Percentiles rank a stretch among this genome's conserved stretches.
phyloP scores from a whole-genome alignment of 768 basidiomycete species.

The Nidularia pulvinata region DNA sequence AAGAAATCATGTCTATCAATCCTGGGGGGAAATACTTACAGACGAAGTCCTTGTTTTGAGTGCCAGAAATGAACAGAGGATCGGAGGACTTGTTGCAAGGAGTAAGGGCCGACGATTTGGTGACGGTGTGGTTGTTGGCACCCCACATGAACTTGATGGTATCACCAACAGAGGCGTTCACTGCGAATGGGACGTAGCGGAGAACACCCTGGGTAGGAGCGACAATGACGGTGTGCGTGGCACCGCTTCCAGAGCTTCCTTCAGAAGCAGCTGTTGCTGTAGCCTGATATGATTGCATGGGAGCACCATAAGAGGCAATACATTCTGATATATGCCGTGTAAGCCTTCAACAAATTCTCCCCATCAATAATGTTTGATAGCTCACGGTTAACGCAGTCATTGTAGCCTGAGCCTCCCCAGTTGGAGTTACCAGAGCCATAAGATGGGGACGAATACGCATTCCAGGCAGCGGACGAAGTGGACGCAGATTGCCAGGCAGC shows the following conservation, averaged over 20 bases:
- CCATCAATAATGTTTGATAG: conserved; percentile 4
- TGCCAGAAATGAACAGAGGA: conserved; percentile 62
- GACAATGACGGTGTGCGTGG: conserved; percentile 76
- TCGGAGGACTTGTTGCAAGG: conserved; percentile 76
- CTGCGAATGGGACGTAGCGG: conserved; percentile 72
- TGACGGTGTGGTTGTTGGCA: conserved; percentile 82
- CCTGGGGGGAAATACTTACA: conserved; percentile 39
- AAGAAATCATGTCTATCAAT: not conserved
- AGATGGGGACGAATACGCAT: conserved; percentile 35
- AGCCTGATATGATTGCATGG: conserved; percentile 28
- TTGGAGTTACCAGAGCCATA: conserved; percentile 66
- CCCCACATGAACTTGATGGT: conserved; percentile 78
- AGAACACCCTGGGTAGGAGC: conserved; percentile 77
- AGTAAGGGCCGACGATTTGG: conserved; percentile 65
- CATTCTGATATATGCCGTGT: conserved; percentile 49
- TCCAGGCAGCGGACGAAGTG: conserved; percentile 18
- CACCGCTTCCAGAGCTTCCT: conserved; percentile 44
- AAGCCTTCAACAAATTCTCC: not conserved
- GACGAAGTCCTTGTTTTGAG: conserved; percentile 59
- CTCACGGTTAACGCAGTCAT: conserved; percentile 73
- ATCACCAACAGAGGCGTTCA: conserved; percentile 78
- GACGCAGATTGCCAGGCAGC: conserved; percentile 5
- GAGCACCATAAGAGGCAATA: conserved; percentile 53
- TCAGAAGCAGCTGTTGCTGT: conserved; percentile 24
- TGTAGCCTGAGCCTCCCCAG: conserved; percentile 59